phyloP scores from a whole-genome alignment of 352 stramenopile genomes.

The Pythium apleroticum region DNA sequence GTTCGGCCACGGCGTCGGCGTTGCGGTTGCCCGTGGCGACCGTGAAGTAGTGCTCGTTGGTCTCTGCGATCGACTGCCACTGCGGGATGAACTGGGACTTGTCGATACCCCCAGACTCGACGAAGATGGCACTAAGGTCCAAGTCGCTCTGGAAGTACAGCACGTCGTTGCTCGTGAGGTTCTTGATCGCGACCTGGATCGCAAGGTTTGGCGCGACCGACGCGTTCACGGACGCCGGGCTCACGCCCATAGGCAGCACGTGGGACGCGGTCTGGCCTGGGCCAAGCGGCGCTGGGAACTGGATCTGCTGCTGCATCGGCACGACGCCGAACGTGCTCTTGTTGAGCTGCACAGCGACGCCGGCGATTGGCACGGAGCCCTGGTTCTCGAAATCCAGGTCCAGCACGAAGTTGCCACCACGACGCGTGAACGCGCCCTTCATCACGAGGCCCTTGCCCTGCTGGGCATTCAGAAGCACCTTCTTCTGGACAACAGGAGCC shows the following conservation, averaged over 20 bases:
- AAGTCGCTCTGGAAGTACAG: conserved; percentile 96
- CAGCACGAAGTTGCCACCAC: conserved; percentile 61
- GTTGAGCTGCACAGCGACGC: conserved; percentile 97
- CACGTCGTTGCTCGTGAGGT: conserved; percentile 91
- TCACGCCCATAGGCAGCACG: conserved; percentile 77
- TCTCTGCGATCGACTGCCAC: conserved; percentile 96
- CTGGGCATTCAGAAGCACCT: conserved; percentile 71
- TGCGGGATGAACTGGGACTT: conserved; percentile 92
- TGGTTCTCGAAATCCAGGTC: conserved; percentile 90
- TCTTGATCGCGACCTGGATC: conserved; percentile 98
- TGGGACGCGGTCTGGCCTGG: conserved; percentile 80
- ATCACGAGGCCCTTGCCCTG: conserved; percentile 91
- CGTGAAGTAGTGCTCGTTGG: conserved; percentile 94
- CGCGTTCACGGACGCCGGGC: conserved; percentile 73
- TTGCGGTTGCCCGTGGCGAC: conserved; percentile 63
- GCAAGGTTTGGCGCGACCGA: conserved; percentile 65
- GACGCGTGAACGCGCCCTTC: conserved; percentile 69
- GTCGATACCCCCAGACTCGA: conserved; percentile 85
- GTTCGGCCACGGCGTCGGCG: conserved; percentile 87
- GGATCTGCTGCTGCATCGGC: conserved; percentile 91
- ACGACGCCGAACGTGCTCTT: conserved; percentile 97
- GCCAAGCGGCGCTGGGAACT: conserved; percentile 59
- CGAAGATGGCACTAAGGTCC: conserved; percentile 90
- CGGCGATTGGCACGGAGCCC: conserved; percentile 80
- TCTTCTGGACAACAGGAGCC: conserved; percentile 50